A percentile compares a stretch with the other conserved stretches of the same genome.
Conservation (phyloP, 306 rosid species). For the Fagus sylvatica region DNA sequence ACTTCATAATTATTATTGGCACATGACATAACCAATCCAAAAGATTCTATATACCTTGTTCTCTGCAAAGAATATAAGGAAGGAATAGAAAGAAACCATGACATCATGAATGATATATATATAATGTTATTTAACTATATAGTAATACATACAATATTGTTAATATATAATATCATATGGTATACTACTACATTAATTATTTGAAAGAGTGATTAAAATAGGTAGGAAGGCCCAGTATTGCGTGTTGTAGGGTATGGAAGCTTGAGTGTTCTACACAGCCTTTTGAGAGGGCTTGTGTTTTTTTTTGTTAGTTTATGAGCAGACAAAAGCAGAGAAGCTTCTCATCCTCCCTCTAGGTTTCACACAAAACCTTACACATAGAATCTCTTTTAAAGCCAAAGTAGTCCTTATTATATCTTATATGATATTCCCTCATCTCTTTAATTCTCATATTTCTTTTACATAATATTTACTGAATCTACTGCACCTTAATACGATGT, state of each 20-base stretch:
- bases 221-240: conserved; percentile 45
- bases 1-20: background rate
- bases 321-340: conserved; percentile 99
- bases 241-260: conserved; percentile 69
- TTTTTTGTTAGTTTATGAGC: conserved; percentile 84
- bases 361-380: conserved; percentile 60
- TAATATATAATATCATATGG: background rate
- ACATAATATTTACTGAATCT: conserved; percentile 14
- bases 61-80: conserved; percentile 29
- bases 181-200: no score
- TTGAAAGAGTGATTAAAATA: conserved; percentile 23
- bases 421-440: background rate
- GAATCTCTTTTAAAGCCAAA: conserved; percentile 73
- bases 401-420: background rate
- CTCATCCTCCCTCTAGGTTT: conserved; percentile 69
- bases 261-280: conserved; percentile 52
- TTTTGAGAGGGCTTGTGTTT: conserved; percentile 39
- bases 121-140: background rate
- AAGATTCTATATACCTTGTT: conserved; percentile 35
- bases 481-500: background rate
- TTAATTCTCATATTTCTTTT: conserved; percentile 17
- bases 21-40: conserved; percentile 35
- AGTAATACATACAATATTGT: background rate
- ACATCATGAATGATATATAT: background rate
- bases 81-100: conserved; percentile 30